Percentiles rank a stretch among this genome's conserved stretches.
phyloP scores from a whole-genome alignment of 2,329 filamentous ascomycete genomes.

The Arthrobotrys megalospora region DNA sequence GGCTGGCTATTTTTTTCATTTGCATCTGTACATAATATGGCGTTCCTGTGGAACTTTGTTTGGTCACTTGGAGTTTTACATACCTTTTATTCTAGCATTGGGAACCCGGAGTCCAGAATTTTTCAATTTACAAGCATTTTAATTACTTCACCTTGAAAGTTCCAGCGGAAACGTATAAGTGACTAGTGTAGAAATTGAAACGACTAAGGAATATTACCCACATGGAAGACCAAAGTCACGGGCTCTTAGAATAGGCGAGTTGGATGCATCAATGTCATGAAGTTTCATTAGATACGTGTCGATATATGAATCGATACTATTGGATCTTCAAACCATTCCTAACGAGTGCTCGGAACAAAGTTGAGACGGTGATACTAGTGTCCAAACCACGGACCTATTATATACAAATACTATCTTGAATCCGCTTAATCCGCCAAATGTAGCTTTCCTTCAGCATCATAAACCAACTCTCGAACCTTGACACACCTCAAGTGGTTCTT shows the following conservation, averaged over 20 bases:
- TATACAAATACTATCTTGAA: not conserved
- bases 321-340: no score
- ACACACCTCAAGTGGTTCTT: slow-evolving; percentile 81
- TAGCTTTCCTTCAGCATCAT: slow-evolving; percentile 75
- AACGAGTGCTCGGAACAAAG: no score
- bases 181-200: no score
- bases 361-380: no score
- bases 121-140: slow-evolving; percentile 9
- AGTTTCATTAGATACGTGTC: not conserved
- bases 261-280: no score
- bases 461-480: slow-evolving; percentile 82
- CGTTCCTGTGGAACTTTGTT: slow-evolving; percentile 1
- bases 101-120: slow-evolving; percentile 18
- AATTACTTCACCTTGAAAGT: not conserved
- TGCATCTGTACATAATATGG: slow-evolving; percentile 10
- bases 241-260: no score
- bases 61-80: not conserved
- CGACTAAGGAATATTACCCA: no score
- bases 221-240: no score
- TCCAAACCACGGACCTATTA: not conserved
- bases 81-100: slow-evolving; percentile 16
- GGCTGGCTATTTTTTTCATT: slow-evolving; percentile 2
- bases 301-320: no score
- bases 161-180: no score
- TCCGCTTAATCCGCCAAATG: slow-evolving; percentile 38